Base-by-base conservation (phyloP, 2,329 filamentous ascomycete genomes). In the Ceratocystis ficicola region DNA sequence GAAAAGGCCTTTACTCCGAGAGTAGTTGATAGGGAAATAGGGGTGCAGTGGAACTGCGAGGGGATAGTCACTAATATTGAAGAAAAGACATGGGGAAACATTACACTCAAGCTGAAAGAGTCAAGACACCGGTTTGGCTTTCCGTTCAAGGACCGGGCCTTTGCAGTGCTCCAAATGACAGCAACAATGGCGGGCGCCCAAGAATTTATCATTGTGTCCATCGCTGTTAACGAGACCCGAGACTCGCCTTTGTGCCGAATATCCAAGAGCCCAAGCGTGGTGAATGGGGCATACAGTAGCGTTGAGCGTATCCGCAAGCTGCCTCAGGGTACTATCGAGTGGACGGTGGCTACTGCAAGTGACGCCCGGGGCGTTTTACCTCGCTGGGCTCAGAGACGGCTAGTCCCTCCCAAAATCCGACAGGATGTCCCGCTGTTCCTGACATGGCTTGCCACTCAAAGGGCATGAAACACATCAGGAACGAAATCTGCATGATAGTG, bases 301-400 rank as follows among this genome's bases (percentile, higher is more conserved):
- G 77, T 90, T 1, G 88, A 91, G 76, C 76, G 82, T 59, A 75
- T 87, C 44, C 75, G 79, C 66, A 76, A 79, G 70, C 68, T 80
- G 4, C 72, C 70, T 3, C 72, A 70, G n/a, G 75, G 76, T 0
- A 73, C 75, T 20, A 78, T 89, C 60, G 85, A 87, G 73, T 94
- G 89, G 89, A 77, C 86, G 67, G 92, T 93, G 87, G 87, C 84
- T 7, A 92, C 88, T 8, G 82, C 85, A 10, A 87, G 85, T 67
- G 83, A 92, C 73, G 88, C 88, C 0, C 79, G 80, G 65, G 89
- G 89, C 0, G 74, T 80, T 32, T 71, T 92, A 66, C 89, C 89
- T 0, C 77, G 80, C 72, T 85, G 79, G 77, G 72, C 87, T 69
- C 88, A 91, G 77, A 85, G 83, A 68, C 71, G 82, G 72, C 83